phyloP scores from a whole-genome alignment of 805 yeast genomes.

The Priceomyces medius region DNA sequence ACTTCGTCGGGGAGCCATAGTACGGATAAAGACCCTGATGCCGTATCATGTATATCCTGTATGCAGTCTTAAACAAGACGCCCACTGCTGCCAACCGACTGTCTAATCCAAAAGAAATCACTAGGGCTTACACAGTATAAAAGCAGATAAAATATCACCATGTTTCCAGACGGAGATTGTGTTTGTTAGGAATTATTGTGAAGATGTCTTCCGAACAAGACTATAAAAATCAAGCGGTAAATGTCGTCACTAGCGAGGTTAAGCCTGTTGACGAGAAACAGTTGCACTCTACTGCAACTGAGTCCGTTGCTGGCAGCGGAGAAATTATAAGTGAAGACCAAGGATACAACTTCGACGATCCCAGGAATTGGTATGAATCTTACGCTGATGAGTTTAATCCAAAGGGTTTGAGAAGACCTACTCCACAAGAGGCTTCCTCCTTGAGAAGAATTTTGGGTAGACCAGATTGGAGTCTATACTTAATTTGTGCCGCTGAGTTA shows the following conservation, averaged over 20 bases:
- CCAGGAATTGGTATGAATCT: slow-evolving; percentile 18
- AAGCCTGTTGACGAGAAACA: neutral
- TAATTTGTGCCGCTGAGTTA: slow-evolving; percentile 51
- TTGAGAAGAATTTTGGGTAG: slow-evolving; percentile 43
- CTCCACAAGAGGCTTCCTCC: slow-evolving; percentile 22
- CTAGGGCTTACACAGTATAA: too few relatives aligned
- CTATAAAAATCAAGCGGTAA: neutral
- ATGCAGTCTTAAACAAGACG: too few relatives aligned
- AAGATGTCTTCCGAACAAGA: neutral
- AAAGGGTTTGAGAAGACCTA: slow-evolving; percentile 35
- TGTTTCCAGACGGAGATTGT: too few relatives aligned
- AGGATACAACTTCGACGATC: slow-evolving; percentile 20
- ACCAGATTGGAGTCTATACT: slow-evolving; percentile 49
- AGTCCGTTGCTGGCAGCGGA: neutral
- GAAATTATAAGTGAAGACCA: slow-evolving; percentile 1
- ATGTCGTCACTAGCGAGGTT: neutral
- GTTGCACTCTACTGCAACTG: neutral
- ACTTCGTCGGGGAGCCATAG: too few relatives aligned
- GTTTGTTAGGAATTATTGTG: neutral
- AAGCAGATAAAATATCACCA: too few relatives aligned
- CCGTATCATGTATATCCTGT: too few relatives aligned
- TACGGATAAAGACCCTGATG: too few relatives aligned
- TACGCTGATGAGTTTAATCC: slow-evolving; percentile 37
- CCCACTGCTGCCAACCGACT: too few relatives aligned
- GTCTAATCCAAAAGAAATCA: too few relatives aligned